Evolutionary conservation across 768 basidiomycete species (phyloP).

Genomic region (Russula brevipes): DNA sequence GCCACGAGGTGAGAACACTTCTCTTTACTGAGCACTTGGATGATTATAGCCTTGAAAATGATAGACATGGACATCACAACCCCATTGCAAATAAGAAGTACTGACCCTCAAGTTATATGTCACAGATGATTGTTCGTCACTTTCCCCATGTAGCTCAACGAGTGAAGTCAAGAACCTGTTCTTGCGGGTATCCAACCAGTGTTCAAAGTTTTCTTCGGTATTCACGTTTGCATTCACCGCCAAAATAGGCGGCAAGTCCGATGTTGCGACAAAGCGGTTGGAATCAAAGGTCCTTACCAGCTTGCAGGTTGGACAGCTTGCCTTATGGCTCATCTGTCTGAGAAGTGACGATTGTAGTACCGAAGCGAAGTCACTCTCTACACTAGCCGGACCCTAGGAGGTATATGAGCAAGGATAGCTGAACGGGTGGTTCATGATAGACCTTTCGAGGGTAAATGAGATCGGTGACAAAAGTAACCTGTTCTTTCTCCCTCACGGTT

Average conservation of each 20-base stretch:
- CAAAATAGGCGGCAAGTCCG: conserved; percentile 74
- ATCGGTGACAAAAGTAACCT: conserved; percentile 79
- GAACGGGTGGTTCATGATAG: conserved; percentile 16
- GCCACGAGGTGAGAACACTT: conserved; percentile 81
- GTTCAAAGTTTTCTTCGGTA: conserved; percentile 62
- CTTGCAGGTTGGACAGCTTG: conserved; percentile 80
- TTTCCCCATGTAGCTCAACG: conserved; percentile 53
- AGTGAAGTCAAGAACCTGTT: conserved; percentile 56
- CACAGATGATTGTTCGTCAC: conserved; percentile 50
- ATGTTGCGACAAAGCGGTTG: conserved; percentile 56
- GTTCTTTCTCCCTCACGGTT: conserved; percentile 64
- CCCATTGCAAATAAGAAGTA: conserved; percentile 7
- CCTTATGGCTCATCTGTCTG: conserved; percentile 80
- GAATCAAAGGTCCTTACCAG: conserved; percentile 69
- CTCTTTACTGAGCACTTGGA: conserved; percentile 69
- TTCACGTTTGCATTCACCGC: conserved; percentile 81
- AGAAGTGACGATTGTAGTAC: conserved; percentile 72
- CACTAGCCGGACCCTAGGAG: conserved; percentile 35
- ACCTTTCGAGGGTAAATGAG: conserved; percentile 85
- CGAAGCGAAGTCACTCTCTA: conserved; percentile 50
- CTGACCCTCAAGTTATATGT: conserved; percentile 72
- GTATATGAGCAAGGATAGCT: conserved; percentile 2
- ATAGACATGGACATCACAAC: neutral
- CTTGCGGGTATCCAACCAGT: conserved; percentile 67
- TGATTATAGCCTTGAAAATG: conserved; percentile 61